Evolutionary conservation across 1,284 basidiomycete genomes (phyloP).

Genomic region (Volvariella volvacea): DNA sequence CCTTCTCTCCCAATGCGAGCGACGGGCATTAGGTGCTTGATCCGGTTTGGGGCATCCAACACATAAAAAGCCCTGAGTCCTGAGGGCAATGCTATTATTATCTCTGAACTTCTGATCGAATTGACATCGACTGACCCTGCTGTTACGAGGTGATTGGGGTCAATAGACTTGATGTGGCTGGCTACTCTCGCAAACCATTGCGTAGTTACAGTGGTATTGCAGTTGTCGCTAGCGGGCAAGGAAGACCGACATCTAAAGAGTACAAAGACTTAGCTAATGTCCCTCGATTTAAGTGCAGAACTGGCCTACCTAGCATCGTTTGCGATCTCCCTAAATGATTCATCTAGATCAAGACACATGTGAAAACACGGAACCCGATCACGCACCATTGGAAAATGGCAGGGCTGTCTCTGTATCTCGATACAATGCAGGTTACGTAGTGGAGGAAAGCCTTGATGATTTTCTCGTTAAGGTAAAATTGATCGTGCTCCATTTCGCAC

Average conservation of each 20-base stretch:
- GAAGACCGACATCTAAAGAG: constrained; percentile 49
- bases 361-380: too few relatives aligned
- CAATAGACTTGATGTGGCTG: constrained; percentile 36
- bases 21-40: constrained; percentile 43
- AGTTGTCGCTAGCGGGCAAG: constrained; percentile 30
- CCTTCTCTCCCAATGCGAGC: constrained; percentile 47
- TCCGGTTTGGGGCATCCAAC: constrained; percentile 51
- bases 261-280: background rate
- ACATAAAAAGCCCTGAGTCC: constrained; percentile 55
- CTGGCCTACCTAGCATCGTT: constrained; percentile 57
- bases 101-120: background rate
- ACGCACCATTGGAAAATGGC: constrained; percentile 47
- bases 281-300: background rate
- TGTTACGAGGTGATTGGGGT: constrained; percentile 60
- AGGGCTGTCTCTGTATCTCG: constrained; percentile 45
- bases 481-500: constrained; percentile 36
- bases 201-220: constrained; percentile 47
- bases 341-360: too few relatives aligned
- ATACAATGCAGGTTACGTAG: constrained; percentile 46
- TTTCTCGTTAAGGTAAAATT: constrained; percentile 48
- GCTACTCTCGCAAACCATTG: constrained; percentile 46
- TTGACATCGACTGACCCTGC: constrained; percentile 40
- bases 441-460: constrained; percentile 48
- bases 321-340: constrained; percentile 42
- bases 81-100: constrained; percentile 17